A percentile compares a stretch with the other conserved stretches of the same genome.
Conservation (phyloP, 371 early-diverging fungal species). For the Gilbertella persicaria region DNA sequence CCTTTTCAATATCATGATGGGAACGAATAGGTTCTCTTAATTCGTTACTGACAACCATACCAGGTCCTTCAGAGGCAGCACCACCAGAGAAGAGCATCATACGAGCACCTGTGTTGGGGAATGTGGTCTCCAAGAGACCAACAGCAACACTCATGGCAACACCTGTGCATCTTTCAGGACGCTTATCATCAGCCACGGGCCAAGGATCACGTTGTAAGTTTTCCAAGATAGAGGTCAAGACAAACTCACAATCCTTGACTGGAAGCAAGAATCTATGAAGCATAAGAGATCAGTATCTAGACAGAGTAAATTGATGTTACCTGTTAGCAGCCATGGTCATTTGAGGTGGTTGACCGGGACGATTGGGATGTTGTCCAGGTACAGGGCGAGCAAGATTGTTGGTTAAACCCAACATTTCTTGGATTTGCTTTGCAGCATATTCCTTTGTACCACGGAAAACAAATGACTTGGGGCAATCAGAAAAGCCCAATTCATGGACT, state of each 20-base stretch:
- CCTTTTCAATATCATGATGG: slow-evolving; percentile 98
- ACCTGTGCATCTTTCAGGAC: slow-evolving; percentile 97
- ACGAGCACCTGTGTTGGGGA: slow-evolving; percentile 93
- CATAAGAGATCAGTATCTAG: too few species aligned
- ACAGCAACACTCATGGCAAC: slow-evolving; percentile 97
- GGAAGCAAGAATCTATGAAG: slow-evolving; percentile 79
- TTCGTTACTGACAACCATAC: slow-evolving; percentile 92
- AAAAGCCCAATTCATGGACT: slow-evolving; percentile 94
- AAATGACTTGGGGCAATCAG: slow-evolving; percentile 95
- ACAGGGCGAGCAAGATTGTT: slow-evolving; percentile 55
- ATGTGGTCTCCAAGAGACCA: slow-evolving; percentile 91
- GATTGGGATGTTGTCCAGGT: slow-evolving; percentile 49
- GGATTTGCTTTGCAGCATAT: slow-evolving; percentile 92
- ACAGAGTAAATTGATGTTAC: too few species aligned
- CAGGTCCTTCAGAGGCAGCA: slow-evolving; percentile 98
- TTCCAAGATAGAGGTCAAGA: slow-evolving; percentile 92
- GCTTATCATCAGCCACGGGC: slow-evolving; percentile 94
- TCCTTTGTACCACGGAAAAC: slow-evolving; percentile 98
- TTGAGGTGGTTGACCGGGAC: slow-evolving; percentile 66
- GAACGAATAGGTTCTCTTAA: slow-evolving; percentile 95
- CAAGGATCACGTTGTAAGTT: slow-evolving; percentile 98
- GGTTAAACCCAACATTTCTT: slow-evolving; percentile 91
- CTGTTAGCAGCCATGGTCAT: slow-evolving; percentile 57
- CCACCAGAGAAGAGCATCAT: slow-evolving; percentile 98
- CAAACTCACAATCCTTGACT: slow-evolving; percentile 93